Percentiles rank a stretch among this genome's conserved stretches.
These are phyloP conservation scores for Colletotrichum cuscutae DNA, from an alignment of 2,329 filamentous ascomycete genomes.

Conservation along the genomic window DNA sequence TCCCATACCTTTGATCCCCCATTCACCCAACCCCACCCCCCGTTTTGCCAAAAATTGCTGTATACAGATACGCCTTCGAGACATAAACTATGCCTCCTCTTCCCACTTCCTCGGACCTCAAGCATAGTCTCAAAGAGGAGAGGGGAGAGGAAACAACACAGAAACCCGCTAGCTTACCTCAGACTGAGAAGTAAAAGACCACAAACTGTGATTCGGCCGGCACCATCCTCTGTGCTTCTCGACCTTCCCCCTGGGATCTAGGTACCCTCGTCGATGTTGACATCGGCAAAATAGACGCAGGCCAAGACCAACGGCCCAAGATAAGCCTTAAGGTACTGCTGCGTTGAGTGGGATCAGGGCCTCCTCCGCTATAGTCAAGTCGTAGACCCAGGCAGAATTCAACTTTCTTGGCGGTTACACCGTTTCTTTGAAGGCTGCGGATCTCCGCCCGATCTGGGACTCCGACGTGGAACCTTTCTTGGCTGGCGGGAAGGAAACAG, in stretches of 20 bases:
- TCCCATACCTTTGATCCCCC: not conserved
- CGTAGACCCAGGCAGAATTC: not conserved
- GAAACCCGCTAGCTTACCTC: not conserved
- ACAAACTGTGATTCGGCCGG: not conserved
- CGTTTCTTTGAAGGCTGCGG: conserved; percentile 1
- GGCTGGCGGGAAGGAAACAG: not conserved
- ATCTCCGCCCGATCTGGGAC: conserved; percentile 18
- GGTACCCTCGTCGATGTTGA: not conserved
- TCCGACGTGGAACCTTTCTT: conserved; percentile 13
- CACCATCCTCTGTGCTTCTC: no score
- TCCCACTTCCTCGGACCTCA: no score
- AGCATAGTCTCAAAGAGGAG: not conserved
- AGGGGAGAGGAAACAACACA: not conserved
- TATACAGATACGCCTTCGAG: not conserved
- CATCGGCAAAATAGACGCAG: not conserved
- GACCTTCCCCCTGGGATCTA: no score
- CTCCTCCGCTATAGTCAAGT: not conserved
- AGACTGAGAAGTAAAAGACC: not conserved
- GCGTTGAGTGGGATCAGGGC: not conserved
- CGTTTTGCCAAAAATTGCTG: not conserved
- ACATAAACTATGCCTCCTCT: not conserved
- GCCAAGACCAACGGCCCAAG: conserved; percentile 19
- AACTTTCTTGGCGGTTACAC: conserved; percentile 8
- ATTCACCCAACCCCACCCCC: no score
- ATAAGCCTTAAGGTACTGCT: not conserved